Conservation (phyloP, 2,329 filamentous ascomycete species). For the Diaporthe sp. region DNA sequence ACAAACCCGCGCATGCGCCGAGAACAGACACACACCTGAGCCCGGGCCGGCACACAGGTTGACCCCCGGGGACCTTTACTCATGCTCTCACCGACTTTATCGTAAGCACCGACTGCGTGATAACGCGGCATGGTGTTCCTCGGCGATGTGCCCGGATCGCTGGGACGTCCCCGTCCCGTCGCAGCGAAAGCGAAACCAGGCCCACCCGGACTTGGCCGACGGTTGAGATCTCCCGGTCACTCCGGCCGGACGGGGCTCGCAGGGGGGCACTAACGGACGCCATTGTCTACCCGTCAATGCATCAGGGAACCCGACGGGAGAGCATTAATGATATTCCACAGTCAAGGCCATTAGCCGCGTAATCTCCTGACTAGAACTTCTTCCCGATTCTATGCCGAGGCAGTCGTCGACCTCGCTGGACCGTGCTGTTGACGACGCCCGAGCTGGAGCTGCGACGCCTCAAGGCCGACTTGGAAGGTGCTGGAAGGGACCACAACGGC, state of each 20-base stretch:
- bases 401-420: background rate
- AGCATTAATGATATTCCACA: constrained; percentile 13
- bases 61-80: background rate
- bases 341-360: constrained; percentile 24
- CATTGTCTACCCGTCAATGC: constrained; percentile 26
- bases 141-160: constrained; percentile 21
- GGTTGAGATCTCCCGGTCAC: constrained; percentile 34
- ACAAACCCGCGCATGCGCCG: constrained; percentile 14
- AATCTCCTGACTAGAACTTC: background rate
- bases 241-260: constrained; percentile 32
- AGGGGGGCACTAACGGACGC: constrained; percentile 26
- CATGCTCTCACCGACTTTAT: constrained; percentile 31
- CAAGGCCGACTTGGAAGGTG: background rate
- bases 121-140: constrained; percentile 8
- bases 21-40: constrained; percentile 22
- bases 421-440: background rate
- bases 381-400: constrained; percentile 13
- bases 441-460: background rate
- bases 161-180: constrained; percentile 28
- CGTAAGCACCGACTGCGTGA: constrained; percentile 23
- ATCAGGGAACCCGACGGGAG: constrained; percentile 1
- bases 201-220: constrained; percentile 33
- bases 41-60: constrained; percentile 9
- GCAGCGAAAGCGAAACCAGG: constrained; percentile 26
- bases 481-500: constrained; percentile 4